phyloP scores from a whole-genome alignment of 306 rosid genomes.

The Datisca glomerata region DNA sequence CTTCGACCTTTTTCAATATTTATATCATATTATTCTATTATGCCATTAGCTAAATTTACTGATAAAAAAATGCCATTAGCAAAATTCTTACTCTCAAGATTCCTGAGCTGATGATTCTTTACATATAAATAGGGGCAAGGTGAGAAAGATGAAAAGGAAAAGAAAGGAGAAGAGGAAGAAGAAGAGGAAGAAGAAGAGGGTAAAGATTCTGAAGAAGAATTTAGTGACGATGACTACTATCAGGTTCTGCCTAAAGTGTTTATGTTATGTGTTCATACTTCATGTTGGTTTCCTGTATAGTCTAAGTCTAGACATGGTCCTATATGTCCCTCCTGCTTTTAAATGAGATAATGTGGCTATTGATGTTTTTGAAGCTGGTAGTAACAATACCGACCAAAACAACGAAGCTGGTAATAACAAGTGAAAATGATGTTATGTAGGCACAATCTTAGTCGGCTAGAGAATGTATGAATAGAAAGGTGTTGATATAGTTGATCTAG shows the following conservation, averaged over 20 bases:
- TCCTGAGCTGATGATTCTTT: background rate
- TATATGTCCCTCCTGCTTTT: too few species aligned
- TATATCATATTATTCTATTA: too few species aligned
- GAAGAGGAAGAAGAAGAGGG: slow-evolving; percentile 11
- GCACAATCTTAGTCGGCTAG: too few species aligned
- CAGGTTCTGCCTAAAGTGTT: slow-evolving; percentile 1
- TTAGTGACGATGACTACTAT: slow-evolving; percentile 11
- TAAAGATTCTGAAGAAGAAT: slow-evolving; percentile 2
- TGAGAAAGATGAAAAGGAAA: background rate
- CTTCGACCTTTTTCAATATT: background rate
- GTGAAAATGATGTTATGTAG: too few species aligned
- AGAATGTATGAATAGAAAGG: too few species aligned
- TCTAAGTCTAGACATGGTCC: background rate
- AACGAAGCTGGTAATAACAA: too few species aligned
- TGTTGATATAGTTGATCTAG: too few species aligned
- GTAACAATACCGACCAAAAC: too few species aligned
- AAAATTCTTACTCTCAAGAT: background rate
- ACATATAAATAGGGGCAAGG: background rate
- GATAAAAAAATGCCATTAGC: too few species aligned
- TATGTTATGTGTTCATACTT: background rate
- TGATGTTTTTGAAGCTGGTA: too few species aligned
- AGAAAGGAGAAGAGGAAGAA: slow-evolving; percentile 7
- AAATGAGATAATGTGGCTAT: too few species aligned
- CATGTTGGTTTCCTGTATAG: background rate
- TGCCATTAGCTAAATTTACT: too few species aligned